Evolutionary conservation across 2,329 filamentous ascomycete species (phyloP), one percentile per base, ranked within the genome.

Genomic region (Sclerotinia sclerotiorum): DNA sequence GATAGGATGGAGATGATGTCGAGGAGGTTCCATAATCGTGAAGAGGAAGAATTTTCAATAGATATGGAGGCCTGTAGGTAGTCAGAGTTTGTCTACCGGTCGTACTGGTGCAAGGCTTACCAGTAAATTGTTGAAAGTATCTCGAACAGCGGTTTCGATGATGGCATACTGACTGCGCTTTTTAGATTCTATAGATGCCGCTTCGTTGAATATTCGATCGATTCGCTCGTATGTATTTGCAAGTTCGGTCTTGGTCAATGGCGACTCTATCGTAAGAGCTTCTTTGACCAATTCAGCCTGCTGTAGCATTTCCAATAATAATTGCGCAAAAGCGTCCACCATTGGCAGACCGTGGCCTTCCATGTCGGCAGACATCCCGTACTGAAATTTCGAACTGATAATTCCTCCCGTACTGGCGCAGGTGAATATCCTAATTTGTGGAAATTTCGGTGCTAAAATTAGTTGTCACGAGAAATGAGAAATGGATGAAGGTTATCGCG

Each of bases 1-100:
- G 93, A 94, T 70, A 97, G 88, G 49, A 96, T 88, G 0, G 91
- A 90, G n/a, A 97, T 84, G 54, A 98, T 88, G 77, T 99, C 96
- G 68, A 99, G 86, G 6, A 99, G 83, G 77, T 97, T 95, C 94
- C 94, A 99, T 71, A 98, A 87, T 70, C 88, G 86, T 62, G 93
- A 88, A 76, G 97, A 97, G 0, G 86, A 84, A 54, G 92, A 88
- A 35, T 91, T 87, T 49, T 93, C 86, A 73, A 97, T 97, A 11
- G 87, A 83, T 17, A 87, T 93, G 51, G 86, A 87, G 55, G 91
- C 89, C 91, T 94, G 74, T 70, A 71, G 75, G 71, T 76, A 71
- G 79, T 80, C 72, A 80, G 78, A 76, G 72, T 64, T 69, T 56
- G 73, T 71, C 71, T 72, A 57, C 69, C 65, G 68, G 69, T 74